phyloP scores from a whole-genome alignment of 768 basidiomycete species.

The Arthromyces matolae region DNA sequence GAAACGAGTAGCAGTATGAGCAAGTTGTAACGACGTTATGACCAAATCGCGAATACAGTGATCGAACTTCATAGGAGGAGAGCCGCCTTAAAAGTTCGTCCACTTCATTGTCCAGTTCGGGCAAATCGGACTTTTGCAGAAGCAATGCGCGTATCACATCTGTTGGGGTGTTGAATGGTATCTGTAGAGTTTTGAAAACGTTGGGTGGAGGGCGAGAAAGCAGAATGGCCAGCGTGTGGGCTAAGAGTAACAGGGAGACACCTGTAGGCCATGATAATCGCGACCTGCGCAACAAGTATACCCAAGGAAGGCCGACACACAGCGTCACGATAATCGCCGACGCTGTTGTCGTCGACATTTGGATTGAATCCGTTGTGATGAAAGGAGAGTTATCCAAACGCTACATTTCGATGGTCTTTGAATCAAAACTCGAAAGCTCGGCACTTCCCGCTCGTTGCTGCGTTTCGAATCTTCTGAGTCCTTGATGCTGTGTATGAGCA shows the following conservation, averaged over 20 bases:
- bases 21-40: slow-evolving; percentile 62
- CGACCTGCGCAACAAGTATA: slow-evolving; percentile 14
- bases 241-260: slow-evolving; percentile 38
- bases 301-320: slow-evolving; percentile 17
- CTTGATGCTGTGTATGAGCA: background rate
- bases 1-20: slow-evolving; percentile 57
- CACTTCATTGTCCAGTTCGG: slow-evolving; percentile 42
- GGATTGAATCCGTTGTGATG: no score
- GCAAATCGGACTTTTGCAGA: slow-evolving; percentile 35
- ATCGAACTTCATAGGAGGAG: slow-evolving; percentile 52
- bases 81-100: slow-evolving; percentile 54
- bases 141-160: slow-evolving; percentile 49
- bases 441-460: background rate
- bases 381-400: no score
- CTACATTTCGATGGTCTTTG: background rate
- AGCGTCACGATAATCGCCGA: slow-evolving; percentile 17
- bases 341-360: slow-evolving; percentile 13
- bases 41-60: slow-evolving; percentile 63
- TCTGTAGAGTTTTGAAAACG: slow-evolving; percentile 51
- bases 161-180: slow-evolving; percentile 52
- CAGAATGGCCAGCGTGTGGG: slow-evolving; percentile 48
- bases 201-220: slow-evolving; percentile 53
- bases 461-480: background rate
- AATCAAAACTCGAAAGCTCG: background rate
- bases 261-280: slow-evolving; percentile 17